Base-by-base conservation (phyloP, 2,329 filamentous ascomycete species). In the Ophiosphaerella narmari region DNA sequence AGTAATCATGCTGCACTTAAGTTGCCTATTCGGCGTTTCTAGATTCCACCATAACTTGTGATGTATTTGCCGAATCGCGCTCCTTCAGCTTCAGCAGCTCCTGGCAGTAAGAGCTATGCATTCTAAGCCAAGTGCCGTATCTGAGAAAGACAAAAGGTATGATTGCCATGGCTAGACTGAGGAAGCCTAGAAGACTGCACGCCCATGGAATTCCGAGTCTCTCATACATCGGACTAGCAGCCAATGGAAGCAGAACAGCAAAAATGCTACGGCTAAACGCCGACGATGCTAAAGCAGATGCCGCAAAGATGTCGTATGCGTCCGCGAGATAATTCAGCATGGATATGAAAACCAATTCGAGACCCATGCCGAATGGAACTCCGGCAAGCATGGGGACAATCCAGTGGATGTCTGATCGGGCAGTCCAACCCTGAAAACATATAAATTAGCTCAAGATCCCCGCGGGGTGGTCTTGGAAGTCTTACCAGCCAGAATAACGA, bases 161-260 rank as follows among this genome's bases (percentile, higher is more conserved):
- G 0, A 88, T 86, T 24, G 88, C 74, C 71, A 87, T 90, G 7
- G 77, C 79, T 4, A 90, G 69, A 0, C 86, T 81, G 3, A 91
- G 74, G 73, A 91, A 90, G 1, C 84, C 89, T 0, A 87, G 87
- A 12, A 91, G 75, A 0, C 82, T 84, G 40, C 79, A 82, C 1
- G 86, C 88, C 88, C 88, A 91, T 74, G 89, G 86, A 47, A 86
- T 84, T 40, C 87, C 87, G 31, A 5, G 33, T 29, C 11, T 45
- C 29, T 31, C 39, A 42, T 52, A 77, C 74, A 77, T 88, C 63
- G 88, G 84, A 1, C 77, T 79, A 0, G 87, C 83, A 67, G 92
- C 92, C 2, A 93, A 79, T 0, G 89, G 89, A 76, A 93, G 91
- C 1, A 80, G 83, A 4, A 88, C 87, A 51, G 87, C 89, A 54